A percentile compares a stretch with the other conserved stretches of the same genome.
These are phyloP conservation scores for Phycomyces blakesleeanus DNA, from an alignment of 192 early-diverging fungal species.

Conservation along the genomic window DNA sequence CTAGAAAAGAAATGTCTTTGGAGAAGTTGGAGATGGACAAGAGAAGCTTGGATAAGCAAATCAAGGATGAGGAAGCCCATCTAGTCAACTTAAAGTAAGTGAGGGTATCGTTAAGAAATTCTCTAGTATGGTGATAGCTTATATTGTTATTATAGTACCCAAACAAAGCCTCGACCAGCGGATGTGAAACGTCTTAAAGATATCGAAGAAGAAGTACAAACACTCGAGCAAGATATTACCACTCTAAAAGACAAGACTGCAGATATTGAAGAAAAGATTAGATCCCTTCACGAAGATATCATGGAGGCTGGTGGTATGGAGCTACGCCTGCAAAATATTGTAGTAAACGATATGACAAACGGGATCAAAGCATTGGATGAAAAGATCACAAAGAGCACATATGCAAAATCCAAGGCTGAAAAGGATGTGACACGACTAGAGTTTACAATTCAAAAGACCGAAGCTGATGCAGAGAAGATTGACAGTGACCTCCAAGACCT, in stretches of 20 bases:
- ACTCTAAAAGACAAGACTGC: conserved; percentile 53
- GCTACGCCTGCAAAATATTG: conserved; percentile 81
- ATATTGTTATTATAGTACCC: conserved; percentile 26
- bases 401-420: conserved; percentile 68
- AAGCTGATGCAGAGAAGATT: conserved; percentile 62
- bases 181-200: conserved; percentile 54
- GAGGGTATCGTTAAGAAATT: too few species aligned
- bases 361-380: conserved; percentile 68
- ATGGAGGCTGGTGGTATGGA: conserved; percentile 86
- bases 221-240: conserved; percentile 41
- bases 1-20: conserved; percentile 55
- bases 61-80: conserved; percentile 65
- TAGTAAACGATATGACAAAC: conserved; percentile 75
- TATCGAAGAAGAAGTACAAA: conserved; percentile 42
- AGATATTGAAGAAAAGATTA: conserved; percentile 75
- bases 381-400: conserved; percentile 68
- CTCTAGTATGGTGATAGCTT: too few species aligned
- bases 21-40: conserved; percentile 75
- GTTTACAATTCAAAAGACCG: conserved; percentile 57
- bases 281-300: conserved; percentile 82
- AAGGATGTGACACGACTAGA: conserved; percentile 73
- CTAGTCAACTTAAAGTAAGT: conserved; percentile 52
- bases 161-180: conserved; percentile 46
- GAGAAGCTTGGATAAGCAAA: conserved; percentile 57
- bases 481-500: conserved; percentile 32